Conservation (phyloP, 1,284 basidiomycete genomes). For the Vanrija sp. region DNA sequence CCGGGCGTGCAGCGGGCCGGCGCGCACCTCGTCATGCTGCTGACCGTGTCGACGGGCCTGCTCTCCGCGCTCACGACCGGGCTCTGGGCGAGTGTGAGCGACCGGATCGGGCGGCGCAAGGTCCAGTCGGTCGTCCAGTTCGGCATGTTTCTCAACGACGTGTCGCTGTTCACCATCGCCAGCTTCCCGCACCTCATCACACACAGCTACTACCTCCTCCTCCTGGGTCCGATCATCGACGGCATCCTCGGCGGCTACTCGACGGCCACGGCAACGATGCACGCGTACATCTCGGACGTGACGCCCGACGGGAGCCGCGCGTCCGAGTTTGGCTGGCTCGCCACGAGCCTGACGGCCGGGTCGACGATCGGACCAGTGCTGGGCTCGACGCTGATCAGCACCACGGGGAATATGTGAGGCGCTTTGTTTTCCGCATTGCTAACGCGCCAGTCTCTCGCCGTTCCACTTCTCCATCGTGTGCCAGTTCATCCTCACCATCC, state of each 20-base stretch:
- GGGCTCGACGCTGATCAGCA: conserved; percentile 64
- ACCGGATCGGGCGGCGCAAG: conserved; percentile 70
- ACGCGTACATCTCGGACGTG: conserved; percentile 77
- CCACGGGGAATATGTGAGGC: conserved; percentile 55
- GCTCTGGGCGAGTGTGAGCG: conserved; percentile 81
- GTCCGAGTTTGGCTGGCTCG: conserved; percentile 72
- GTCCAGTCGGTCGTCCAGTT: conserved; percentile 67
- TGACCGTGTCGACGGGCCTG: conserved; percentile 72
- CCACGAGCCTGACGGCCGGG: conserved; percentile 56
- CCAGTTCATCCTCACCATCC: conserved; percentile 53
- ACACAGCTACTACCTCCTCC: conserved; percentile 59
- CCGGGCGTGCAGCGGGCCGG: conserved; percentile 67
- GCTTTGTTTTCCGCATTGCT: conserved; percentile 22
- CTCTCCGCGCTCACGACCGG: conserved; percentile 78
- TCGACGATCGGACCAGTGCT: conserved; percentile 68
- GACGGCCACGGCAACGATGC: conserved; percentile 68
- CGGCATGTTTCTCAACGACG: conserved; percentile 70
- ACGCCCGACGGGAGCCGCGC: conserved; percentile 78
- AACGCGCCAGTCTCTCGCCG: conserved; percentile 57
- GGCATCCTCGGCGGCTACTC: conserved; percentile 83
- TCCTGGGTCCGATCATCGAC: conserved; percentile 75
- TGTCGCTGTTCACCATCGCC: conserved; percentile 71
- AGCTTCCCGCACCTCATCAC: conserved; percentile 64
- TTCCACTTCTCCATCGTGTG: conserved; percentile 61
- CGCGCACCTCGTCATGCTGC: conserved; percentile 61